phyloP scores from a whole-genome alignment of 2,329 filamentous ascomycete species.

The Fusarium illudens region DNA sequence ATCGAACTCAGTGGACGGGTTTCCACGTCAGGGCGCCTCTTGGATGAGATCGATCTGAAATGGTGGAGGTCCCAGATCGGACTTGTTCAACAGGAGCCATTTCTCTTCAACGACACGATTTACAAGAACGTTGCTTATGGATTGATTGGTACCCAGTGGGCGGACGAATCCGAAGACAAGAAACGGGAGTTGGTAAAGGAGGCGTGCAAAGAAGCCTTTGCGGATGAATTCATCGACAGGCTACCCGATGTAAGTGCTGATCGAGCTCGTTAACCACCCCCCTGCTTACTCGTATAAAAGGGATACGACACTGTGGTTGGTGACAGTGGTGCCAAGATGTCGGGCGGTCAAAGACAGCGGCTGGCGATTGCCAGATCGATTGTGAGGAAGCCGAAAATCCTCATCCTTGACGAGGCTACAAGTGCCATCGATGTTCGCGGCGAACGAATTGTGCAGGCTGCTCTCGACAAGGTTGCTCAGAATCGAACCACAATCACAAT shows the following conservation, averaged over 20 bases:
- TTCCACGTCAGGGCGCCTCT: conserved; percentile 59
- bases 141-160: conserved; percentile 61
- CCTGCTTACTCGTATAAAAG: conserved; percentile 47
- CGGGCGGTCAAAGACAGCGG: conserved; percentile 86
- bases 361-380: conserved; percentile 81
- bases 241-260: conserved; percentile 60
- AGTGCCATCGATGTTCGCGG: conserved; percentile 67
- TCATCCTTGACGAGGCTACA: conserved; percentile 82
- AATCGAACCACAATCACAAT: conserved; percentile 77
- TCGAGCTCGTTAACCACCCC: background rate
- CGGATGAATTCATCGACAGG: conserved; percentile 72
- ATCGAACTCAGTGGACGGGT: conserved; percentile 59
- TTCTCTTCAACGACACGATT: conserved; percentile 73
- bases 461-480: conserved; percentile 67
- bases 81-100: conserved; percentile 73
- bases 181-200: conserved; percentile 68
- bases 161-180: conserved; percentile 60
- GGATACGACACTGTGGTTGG: conserved; percentile 79
- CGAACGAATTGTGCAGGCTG: conserved; percentile 69
- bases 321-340: conserved; percentile 79
- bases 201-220: conserved; percentile 73
- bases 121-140: conserved; percentile 70
- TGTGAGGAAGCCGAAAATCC: conserved; percentile 73
- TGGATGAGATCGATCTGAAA: conserved; percentile 68
- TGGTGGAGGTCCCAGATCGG: conserved; percentile 71